phyloP scores from a whole-genome alignment of 495 filamentous ascomycete genomes.

The Amphirosellinia nigrospora region DNA sequence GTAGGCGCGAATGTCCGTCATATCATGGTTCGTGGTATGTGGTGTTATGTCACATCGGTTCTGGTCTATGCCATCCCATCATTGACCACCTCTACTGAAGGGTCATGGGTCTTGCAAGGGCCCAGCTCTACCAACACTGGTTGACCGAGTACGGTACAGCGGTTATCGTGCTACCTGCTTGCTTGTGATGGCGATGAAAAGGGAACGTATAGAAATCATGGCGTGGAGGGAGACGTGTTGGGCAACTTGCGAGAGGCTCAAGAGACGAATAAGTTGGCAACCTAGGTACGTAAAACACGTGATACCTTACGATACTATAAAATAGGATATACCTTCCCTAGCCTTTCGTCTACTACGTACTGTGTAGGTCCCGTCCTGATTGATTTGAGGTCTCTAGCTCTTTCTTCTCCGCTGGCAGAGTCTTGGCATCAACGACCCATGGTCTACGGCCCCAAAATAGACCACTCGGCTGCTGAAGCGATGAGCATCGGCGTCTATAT shows the following conservation, averaged over 20 bases:
- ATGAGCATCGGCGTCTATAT: slow-evolving; percentile 8
- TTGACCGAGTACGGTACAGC: not conserved
- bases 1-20: not conserved
- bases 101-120: not conserved
- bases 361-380: no score
- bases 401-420: not conserved
- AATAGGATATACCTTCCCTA: no score
- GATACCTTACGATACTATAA: not conserved
- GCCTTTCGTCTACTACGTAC: no score
- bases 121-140: not conserved
- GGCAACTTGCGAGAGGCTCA: not conserved
- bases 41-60: slow-evolving; percentile 3
- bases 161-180: not conserved
- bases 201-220: not conserved
- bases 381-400: not conserved
- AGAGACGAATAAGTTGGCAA: not conserved
- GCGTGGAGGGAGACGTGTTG: not conserved
- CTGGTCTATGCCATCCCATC: not conserved
- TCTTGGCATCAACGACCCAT: slow-evolving; percentile 15
- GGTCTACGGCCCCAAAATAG: slow-evolving; percentile 10
- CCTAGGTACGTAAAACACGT: not conserved
- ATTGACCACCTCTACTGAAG: slow-evolving; percentile 3
- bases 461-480: slow-evolving; percentile 26
- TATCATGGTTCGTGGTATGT: not conserved
- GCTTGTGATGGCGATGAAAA: not conserved